phyloP scores from a whole-genome alignment of 164 flowering plant genomes.

The Akebia trifoliata region DNA sequence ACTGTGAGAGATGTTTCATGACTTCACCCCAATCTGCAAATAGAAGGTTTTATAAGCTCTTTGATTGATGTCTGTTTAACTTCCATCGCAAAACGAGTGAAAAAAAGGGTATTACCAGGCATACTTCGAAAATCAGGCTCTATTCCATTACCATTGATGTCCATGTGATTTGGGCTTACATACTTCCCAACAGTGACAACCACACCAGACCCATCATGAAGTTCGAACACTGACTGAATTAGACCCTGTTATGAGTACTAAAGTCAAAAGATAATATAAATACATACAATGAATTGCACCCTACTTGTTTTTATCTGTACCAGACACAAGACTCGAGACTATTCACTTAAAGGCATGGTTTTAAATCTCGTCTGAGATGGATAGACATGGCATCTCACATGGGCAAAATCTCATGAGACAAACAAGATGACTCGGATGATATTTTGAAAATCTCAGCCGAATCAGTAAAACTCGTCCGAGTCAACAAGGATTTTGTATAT shows the following conservation, averaged over 20 bases:
- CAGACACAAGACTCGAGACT: too few relatives aligned
- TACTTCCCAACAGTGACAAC: slow-evolving; percentile 95
- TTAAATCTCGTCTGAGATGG: too few relatives aligned
- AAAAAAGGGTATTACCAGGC: slow-evolving; percentile 48
- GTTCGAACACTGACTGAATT: slow-evolving; percentile 94
- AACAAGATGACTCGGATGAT: too few relatives aligned
- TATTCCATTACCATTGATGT: slow-evolving; percentile 90
- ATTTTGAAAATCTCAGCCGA: too few relatives aligned
- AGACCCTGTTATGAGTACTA: slow-evolving; percentile 49
- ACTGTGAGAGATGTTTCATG: slow-evolving; percentile 42
- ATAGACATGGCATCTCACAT: too few relatives aligned
- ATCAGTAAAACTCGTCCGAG: too few relatives aligned
- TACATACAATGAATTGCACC: neutral
- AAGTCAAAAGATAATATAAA: neutral
- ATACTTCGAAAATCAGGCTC: slow-evolving; percentile 68
- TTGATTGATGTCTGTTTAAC: neutral
- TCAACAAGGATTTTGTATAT: too few relatives aligned
- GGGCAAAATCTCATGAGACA: too few relatives aligned
- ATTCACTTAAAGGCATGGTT: neutral
- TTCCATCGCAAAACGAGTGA: neutral
- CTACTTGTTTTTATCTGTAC: too few relatives aligned
- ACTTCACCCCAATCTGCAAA: slow-evolving; percentile 77
- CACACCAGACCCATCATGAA: slow-evolving; percentile 91
- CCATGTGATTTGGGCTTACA: slow-evolving; percentile 82
- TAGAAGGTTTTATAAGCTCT: slow-evolving; percentile 1